phyloP scores from a whole-genome alignment of 2,329 filamentous ascomycete genomes.

The Lachnellula arida region DNA sequence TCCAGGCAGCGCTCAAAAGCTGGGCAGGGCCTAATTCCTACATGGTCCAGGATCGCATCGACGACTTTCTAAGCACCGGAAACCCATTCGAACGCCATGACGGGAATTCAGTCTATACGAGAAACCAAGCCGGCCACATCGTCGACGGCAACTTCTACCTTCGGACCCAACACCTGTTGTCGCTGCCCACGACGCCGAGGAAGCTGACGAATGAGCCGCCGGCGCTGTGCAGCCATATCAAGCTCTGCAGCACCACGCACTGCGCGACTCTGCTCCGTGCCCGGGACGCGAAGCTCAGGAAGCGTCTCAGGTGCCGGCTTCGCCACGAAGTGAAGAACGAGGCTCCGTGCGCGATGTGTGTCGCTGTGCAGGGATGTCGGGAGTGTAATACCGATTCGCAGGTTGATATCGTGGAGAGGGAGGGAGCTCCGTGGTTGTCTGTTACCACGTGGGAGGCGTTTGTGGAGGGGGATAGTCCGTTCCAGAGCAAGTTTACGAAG shows the following conservation, averaged over 20 bases:
- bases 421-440: not conserved
- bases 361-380: not conserved
- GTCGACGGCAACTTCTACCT: not conserved
- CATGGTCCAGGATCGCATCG: too few species aligned
- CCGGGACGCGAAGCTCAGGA: not conserved
- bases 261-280: not conserved
- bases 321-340: not conserved
- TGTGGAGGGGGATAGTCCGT: not conserved
- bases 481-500: not conserved
- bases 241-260: not conserved
- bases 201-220: not conserved
- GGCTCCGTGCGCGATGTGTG: not conserved
- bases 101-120: not conserved
- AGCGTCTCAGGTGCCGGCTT: not conserved
- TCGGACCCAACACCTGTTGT: not conserved
- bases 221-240: not conserved
- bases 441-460: not conserved
- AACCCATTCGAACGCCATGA: too few species aligned
- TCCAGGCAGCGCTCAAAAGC: not conserved
- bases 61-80: too few species aligned
- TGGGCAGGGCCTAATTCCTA: not conserved
- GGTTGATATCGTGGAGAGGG: not conserved
- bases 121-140: not conserved
- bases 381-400: not conserved
- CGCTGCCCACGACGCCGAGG: not conserved